These are phyloP conservation scores for Hericium erinaceus DNA, from an alignment of 768 basidiomycete species.

Conservation along the genomic window DNA sequence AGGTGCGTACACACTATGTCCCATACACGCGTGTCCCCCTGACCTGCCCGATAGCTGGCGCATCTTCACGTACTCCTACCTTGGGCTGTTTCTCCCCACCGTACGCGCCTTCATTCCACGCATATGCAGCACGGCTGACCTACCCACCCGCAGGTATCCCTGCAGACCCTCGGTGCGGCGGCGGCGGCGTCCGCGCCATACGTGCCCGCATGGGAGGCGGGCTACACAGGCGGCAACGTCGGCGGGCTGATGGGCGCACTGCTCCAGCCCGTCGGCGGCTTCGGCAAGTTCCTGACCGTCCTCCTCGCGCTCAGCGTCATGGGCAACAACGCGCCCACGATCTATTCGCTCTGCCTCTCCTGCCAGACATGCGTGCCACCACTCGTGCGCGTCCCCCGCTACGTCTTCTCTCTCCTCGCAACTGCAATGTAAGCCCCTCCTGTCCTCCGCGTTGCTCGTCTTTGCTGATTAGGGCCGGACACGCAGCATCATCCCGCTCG, in stretches of 20 bases:
- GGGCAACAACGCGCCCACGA: slow-evolving; percentile 73
- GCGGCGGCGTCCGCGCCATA: slow-evolving; percentile 47
- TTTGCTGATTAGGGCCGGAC: not conserved
- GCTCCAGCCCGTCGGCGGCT: slow-evolving; percentile 49
- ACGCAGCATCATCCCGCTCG: slow-evolving; percentile 51
- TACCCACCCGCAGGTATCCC: slow-evolving; percentile 20
- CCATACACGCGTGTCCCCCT: not conserved
- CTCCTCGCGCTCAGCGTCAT: slow-evolving; percentile 69
- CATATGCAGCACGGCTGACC: slow-evolving; percentile 5
- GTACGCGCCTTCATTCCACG: slow-evolving; percentile 33
- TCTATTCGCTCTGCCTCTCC: slow-evolving; percentile 73
- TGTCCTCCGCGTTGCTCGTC: not conserved
- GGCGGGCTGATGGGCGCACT: slow-evolving; percentile 59
- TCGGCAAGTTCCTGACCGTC: slow-evolving; percentile 65
- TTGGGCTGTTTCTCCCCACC: slow-evolving; percentile 52
- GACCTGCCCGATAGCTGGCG: slow-evolving; percentile 31
- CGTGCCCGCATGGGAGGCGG: slow-evolving; percentile 47
- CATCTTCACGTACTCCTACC: slow-evolving; percentile 57
- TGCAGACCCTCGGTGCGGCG: slow-evolving; percentile 58
- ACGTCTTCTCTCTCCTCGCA: slow-evolving; percentile 57
- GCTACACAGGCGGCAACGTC: slow-evolving; percentile 43
- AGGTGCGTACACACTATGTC: slow-evolving; percentile 32
- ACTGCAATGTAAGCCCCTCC: slow-evolving; percentile 49
- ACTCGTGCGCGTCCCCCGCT: slow-evolving; percentile 52
- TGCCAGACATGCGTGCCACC: slow-evolving; percentile 61